phyloP scores from a whole-genome alignment of 768 basidiomycete genomes.

The Suillus ampliporus region DNA sequence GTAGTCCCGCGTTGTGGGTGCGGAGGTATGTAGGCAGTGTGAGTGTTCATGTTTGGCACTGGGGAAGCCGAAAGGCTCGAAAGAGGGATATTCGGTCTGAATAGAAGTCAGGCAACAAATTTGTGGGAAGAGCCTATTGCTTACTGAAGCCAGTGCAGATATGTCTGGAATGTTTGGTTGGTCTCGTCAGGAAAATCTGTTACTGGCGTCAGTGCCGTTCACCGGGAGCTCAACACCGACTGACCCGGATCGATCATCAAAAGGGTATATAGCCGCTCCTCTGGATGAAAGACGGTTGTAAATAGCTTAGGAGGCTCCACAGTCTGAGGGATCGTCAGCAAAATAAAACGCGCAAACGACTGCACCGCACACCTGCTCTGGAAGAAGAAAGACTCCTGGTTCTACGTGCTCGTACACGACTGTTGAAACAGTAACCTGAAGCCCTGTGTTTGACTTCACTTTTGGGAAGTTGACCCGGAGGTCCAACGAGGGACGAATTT shows the following conservation, averaged over 20 bases:
- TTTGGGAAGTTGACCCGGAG: slow-evolving; percentile 67
- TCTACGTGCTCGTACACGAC: slow-evolving; percentile 52
- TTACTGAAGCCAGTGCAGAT: slow-evolving; percentile 87
- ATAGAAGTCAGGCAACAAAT: slow-evolving; percentile 14
- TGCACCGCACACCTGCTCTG: slow-evolving; percentile 63
- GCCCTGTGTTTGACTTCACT: slow-evolving; percentile 27
- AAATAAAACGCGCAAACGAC: slow-evolving; percentile 9
- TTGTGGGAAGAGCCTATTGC: slow-evolving; percentile 28
- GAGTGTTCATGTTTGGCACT: slow-evolving; percentile 51
- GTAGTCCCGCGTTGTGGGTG: slow-evolving; percentile 89
- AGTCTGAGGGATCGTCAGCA: slow-evolving; percentile 51
- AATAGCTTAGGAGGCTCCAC: slow-evolving; percentile 64
- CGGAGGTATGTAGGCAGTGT: slow-evolving; percentile 85
- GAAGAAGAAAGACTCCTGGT: slow-evolving; percentile 70
- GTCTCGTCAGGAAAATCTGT: slow-evolving; percentile 83
- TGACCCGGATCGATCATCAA: slow-evolving; percentile 87
- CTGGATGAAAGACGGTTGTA: slow-evolving; percentile 81
- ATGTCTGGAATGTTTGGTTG: slow-evolving; percentile 67
- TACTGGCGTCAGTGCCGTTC: slow-evolving; percentile 1
- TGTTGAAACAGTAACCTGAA: slow-evolving; percentile 27
- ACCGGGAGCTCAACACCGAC: slow-evolving; percentile 34
- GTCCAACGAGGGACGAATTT: slow-evolving; percentile 74
- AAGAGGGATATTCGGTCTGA: slow-evolving; percentile 83
- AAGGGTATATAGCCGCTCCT: slow-evolving; percentile 84
- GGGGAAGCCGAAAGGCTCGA: slow-evolving; percentile 54